Percentiles rank a stretch among this genome's conserved stretches.
Evolutionary conservation across 2,329 filamentous ascomycete genomes (phyloP).

Genomic region (Fulvia fulva): DNA sequence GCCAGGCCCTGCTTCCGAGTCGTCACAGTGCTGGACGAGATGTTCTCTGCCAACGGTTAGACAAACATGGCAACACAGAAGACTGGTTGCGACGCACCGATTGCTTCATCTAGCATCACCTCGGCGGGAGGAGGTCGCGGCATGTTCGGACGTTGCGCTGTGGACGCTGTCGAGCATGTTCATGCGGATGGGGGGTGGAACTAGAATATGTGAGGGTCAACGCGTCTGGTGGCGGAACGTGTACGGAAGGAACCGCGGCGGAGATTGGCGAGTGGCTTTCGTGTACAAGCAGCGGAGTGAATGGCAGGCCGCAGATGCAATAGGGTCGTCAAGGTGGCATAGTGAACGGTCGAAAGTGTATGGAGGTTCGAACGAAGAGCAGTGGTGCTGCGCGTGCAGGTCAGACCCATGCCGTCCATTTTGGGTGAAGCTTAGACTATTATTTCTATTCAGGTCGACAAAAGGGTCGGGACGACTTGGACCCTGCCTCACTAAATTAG

Average conservation of each 20-base stretch:
- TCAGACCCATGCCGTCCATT: too few species aligned
- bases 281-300: neutral
- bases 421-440: too few species aligned
- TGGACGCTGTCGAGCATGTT: neutral
- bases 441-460: too few species aligned
- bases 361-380: too few species aligned
- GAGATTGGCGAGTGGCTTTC: neutral
- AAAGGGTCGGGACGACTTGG: too few species aligned
- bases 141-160: neutral
- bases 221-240: neutral
- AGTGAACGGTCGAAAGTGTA: neutral
- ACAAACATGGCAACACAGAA: neutral
- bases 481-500: too few species aligned
- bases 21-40: conserved; percentile 42
- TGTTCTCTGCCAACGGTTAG: conserved; percentile 24
- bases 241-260: neutral
- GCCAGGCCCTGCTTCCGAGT: conserved; percentile 51
- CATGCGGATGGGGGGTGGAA: neutral
- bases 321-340: neutral
- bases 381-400: too few species aligned
- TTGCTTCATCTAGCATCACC: conserved; percentile 10
- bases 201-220: neutral
- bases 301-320: neutral
- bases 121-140: neutral
- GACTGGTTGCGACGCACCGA: neutral